Conservation (phyloP, 345 rosid genomes). For the Gossypium ekmanianum region DNA sequence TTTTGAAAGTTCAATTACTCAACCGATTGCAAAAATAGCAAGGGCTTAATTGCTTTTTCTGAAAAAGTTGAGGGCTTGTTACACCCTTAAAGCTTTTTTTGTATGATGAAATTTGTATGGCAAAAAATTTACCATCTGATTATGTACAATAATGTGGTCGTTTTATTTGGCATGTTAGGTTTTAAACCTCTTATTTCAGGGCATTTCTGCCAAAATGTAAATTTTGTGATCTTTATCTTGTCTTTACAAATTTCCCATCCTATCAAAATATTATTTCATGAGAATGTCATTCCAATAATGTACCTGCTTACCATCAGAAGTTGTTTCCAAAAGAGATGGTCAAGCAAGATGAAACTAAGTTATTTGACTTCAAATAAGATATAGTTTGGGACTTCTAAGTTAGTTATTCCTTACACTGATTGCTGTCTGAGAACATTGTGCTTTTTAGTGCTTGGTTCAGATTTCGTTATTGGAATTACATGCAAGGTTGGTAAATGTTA, state of each 20-base stretch:
- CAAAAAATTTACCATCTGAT: background rate
- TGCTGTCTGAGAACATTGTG: background rate
- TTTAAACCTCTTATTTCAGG: background rate
- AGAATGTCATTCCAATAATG: too few relatives aligned
- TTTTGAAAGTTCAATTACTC: too few relatives aligned
- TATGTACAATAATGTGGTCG: background rate
- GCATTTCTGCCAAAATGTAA: background rate
- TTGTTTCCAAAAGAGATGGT: background rate
- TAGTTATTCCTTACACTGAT: background rate
- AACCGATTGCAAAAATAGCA: too few relatives aligned
- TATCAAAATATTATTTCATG: background rate
- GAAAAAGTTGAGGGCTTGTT: background rate
- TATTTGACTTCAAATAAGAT: background rate
- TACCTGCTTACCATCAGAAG: background rate
- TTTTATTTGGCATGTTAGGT: background rate
- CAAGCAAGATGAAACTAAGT: background rate
- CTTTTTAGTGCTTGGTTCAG: background rate
- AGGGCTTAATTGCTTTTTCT: too few relatives aligned
- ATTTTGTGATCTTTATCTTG: background rate
- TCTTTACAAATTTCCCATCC: background rate
- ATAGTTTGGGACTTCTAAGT: background rate
- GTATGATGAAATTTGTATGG: background rate
- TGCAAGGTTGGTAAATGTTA: constrained; percentile 20
- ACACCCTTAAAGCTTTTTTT: too few relatives aligned
- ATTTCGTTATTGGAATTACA: background rate